Conservation (phyloP, 768 basidiomycete genomes). For the Auricularia heimuer region DNA sequence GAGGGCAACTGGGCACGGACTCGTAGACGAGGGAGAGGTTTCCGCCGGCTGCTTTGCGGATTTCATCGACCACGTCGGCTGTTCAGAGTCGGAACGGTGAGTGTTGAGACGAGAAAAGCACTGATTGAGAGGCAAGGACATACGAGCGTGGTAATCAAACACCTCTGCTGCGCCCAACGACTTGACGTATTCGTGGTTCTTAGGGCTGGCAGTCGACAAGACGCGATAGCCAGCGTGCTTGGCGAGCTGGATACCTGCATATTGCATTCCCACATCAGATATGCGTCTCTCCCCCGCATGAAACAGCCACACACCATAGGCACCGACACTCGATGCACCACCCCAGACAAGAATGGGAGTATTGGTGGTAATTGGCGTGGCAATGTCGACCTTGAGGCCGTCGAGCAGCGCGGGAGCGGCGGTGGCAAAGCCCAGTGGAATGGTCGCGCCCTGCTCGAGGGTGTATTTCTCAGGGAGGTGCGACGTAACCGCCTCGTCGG, state of each 20-base stretch:
- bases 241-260: not conserved
- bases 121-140: not conserved
- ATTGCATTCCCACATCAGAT: not conserved
- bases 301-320: not conserved
- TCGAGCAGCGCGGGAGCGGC: conserved; percentile 3
- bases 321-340: not conserved
- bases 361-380: not conserved
- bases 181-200: conserved; percentile 14
- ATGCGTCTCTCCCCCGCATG: too few relatives aligned
- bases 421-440: conserved; percentile 6
- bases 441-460: conserved; percentile 4
- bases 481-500: not conserved
- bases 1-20: not conserved
- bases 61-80: conserved; percentile 9
- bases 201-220: conserved; percentile 13
- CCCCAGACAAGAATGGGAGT: not conserved
- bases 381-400: not conserved
- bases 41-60: conserved; percentile 6
- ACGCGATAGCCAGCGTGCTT: conserved; percentile 11
- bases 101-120: not conserved
- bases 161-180: conserved; percentile 9
- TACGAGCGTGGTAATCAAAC: conserved; percentile 8
- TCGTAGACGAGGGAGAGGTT: conserved; percentile 13
- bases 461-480: conserved; percentile 4
- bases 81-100: not conserved